phyloP scores from a whole-genome alignment of 2,329 filamentous ascomycete genomes.

The Lasiodiplodia gonubiensis region DNA sequence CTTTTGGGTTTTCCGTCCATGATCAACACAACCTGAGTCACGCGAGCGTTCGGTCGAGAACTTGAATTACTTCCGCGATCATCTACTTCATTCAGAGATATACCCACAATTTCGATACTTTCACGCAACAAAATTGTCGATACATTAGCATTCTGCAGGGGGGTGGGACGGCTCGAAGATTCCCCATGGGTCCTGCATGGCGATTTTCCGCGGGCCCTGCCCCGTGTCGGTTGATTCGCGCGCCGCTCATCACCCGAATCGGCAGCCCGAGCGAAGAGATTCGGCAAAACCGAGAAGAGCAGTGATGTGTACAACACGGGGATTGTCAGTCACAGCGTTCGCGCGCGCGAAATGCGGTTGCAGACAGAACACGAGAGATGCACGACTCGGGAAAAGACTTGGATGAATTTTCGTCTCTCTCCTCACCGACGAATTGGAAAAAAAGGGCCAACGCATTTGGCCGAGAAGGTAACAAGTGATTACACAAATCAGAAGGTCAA shows the following conservation, averaged over 20 bases:
- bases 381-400: neutral
- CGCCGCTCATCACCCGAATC: too few species aligned
- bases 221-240: too few species aligned
- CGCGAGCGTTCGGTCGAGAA: conserved; percentile 13
- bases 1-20: neutral
- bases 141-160: neutral
- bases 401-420: neutral
- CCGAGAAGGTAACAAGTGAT: neutral
- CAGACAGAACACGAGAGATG: too few species aligned
- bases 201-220: neutral
- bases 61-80: neutral
- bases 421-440: neutral
- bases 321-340: too few species aligned
- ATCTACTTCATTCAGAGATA: conserved; percentile 13
- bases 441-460: neutral
- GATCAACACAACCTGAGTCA: neutral
- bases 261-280: too few species aligned
- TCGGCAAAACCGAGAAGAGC: too few species aligned
- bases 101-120: conserved; percentile 20
- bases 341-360: too few species aligned
- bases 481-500: neutral
- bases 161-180: neutral
- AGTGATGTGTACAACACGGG: too few species aligned
- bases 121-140: neutral
- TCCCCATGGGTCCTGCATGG: neutral